Percentiles rank a stretch among this genome's conserved stretches.
Conservation (phyloP, 345 rosid species). For the Erysimum cheiranthoides region DNA sequence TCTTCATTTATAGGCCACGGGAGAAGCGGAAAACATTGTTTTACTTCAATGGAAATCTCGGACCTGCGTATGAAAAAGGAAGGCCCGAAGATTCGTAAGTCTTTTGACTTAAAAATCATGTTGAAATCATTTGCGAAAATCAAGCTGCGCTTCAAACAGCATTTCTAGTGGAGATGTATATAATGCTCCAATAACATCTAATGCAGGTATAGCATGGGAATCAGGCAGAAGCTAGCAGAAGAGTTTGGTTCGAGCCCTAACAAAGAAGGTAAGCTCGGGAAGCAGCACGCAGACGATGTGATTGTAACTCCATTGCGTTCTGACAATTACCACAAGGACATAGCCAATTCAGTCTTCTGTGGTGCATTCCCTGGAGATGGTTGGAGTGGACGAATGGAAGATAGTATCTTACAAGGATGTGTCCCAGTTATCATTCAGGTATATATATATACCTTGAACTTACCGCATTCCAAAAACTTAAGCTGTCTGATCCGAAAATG, state of each 20-base stretch:
- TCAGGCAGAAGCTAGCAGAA: slow-evolving; percentile 85
- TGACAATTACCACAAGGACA: slow-evolving; percentile 64
- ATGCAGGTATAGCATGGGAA: slow-evolving; percentile 96
- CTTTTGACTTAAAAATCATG: slow-evolving; percentile 22
- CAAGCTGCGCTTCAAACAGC: slow-evolving; percentile 2
- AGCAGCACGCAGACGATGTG: slow-evolving; percentile 79
- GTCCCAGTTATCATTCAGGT: slow-evolving; percentile 98
- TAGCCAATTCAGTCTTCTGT: slow-evolving; percentile 86
- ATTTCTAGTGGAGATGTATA: not conserved
- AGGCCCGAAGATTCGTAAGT: slow-evolving; percentile 94
- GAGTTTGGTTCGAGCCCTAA: slow-evolving; percentile 96
- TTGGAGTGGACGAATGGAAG: slow-evolving; percentile 99
- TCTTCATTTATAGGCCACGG: slow-evolving; percentile 59
- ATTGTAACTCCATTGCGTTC: slow-evolving; percentile 73
- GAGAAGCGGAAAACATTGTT: slow-evolving; percentile 82
- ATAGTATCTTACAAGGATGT: slow-evolving; percentile 94
- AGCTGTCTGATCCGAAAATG: slow-evolving; percentile 1
- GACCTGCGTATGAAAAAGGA: slow-evolving; percentile 83
- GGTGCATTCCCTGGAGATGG: slow-evolving; percentile 99
- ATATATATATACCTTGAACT: slow-evolving; percentile 47
- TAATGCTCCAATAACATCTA: slow-evolving; percentile 21
- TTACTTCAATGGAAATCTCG: slow-evolving; percentile 96
- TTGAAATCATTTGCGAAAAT: not conserved
- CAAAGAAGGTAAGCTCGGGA: slow-evolving; percentile 93
- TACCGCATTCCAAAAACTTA: not conserved